Evolutionary conservation across 1,139 yeast genomes (phyloP).

Genomic region (Pichia cactophila): DNA sequence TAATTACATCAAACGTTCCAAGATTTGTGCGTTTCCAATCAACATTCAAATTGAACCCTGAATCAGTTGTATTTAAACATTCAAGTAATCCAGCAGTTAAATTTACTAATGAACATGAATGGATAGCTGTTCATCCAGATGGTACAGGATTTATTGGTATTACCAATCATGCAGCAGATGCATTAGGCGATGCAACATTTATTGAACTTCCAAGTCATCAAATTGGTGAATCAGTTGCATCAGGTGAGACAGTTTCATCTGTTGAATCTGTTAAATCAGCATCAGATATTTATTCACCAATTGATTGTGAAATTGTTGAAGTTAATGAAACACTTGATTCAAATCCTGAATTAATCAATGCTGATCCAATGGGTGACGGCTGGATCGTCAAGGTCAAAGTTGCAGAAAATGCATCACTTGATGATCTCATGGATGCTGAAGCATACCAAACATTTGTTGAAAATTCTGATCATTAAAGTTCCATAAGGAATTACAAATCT

Average conservation of each 20-base stretch:
- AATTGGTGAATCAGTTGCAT: conserved; percentile 37
- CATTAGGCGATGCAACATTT: conserved; percentile 95
- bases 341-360: conserved; percentile 71
- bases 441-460: conserved; percentile 61
- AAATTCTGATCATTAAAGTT: conserved; percentile 27
- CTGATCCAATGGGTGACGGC: conserved; percentile 88
- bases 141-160: conserved; percentile 83
- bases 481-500: too few relatives aligned
- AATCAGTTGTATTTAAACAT: conserved; percentile 46
- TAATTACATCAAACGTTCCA: neutral
- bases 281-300: conserved; percentile 86
- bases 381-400: conserved; percentile 78
- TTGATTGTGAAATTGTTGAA: conserved; percentile 67
- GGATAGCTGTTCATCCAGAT: conserved; percentile 83
- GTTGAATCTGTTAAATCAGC: conserved; percentile 95
- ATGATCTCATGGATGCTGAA: conserved; percentile 43
- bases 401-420: conserved; percentile 26
- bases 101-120: conserved; percentile 90
- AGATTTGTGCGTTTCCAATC: conserved; percentile 36
- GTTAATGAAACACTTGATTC: conserved; percentile 60
- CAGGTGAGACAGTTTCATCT: conserved; percentile 83
- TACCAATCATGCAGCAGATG: conserved; percentile 92
- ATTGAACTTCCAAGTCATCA: conserved; percentile 63
- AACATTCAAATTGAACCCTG: conserved; percentile 42
- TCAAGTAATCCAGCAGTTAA: conserved; percentile 50